Base-by-base conservation (phyloP, 805 yeast genomes). In the Hemisphaericaspora nanyangensis region DNA sequence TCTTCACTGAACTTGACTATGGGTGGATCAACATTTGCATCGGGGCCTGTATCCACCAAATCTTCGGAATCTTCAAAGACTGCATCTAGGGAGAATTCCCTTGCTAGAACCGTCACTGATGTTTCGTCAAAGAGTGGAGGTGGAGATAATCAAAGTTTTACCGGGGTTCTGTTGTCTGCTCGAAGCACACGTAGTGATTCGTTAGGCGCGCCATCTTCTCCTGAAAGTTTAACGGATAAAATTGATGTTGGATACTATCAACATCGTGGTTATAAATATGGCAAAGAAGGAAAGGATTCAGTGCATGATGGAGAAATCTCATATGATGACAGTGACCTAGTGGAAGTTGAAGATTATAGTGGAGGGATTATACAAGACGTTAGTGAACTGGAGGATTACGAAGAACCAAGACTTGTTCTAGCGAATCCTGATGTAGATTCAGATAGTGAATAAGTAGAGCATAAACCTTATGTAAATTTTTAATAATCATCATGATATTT, bases 361-460 rank as follows among this genome's bases (percentile, higher is more conserved):
- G 20, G 16, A 22, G 18, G 20, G 15, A 12, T 6, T 22, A 26
- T 28, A 15, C 26, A 22, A 22, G 35, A 33, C 24, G 10, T 15
- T 5, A 33, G 29, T 22, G 29, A 33, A 8, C 7, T 24, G 18
- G 57, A 64, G 10, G 63, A 57, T 5, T 55, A 57, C 6, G 62
- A 58, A 24, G 70, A 65, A 15, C 74, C 76, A 50, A 65, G 69
- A 17, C 59, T 80, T 40, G 73, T 66, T 33, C 67, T 80, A 35
- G 84, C 82, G 15, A 80, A 80, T 43, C 85, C 85, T 0, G 85
- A 68, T 43, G 18, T 29, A 11, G 43, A 72, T 22, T 55, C 59
- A 34, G 76, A 72, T 40, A 64, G 65, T 39, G 73, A 66, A 3
- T 65, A 44, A 40, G 18, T 19, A 27, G 7, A 29, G 10, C 7